Evolutionary conservation across 176 grass and related monocot genomes (phyloP).

Genomic region (Phyllostachys edulis): DNA sequence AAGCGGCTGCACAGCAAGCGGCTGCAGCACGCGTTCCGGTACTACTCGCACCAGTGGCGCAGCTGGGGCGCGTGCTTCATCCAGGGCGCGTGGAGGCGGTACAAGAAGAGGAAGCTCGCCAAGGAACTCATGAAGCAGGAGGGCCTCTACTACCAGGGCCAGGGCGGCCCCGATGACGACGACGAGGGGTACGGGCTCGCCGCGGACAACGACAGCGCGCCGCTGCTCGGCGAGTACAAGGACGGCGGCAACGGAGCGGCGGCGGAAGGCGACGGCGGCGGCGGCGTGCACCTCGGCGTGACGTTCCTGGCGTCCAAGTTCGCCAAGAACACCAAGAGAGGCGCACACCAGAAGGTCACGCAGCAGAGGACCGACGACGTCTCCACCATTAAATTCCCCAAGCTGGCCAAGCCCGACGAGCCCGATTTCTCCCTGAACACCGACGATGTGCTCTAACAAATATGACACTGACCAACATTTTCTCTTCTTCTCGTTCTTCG

Average conservation of each 20-base stretch:
- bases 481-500: background rate
- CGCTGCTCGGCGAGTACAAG: conserved; percentile 38
- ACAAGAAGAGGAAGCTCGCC: conserved; percentile 76
- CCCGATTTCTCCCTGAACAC: conserved; percentile 75
- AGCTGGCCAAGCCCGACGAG: conserved; percentile 88
- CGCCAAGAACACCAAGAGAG: conserved; percentile 75
- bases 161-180: background rate
- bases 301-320: conserved; percentile 83
- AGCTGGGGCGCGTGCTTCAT: conserved; percentile 90
- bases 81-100: conserved; percentile 73
- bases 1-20: conserved; percentile 95
- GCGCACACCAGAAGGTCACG: conserved; percentile 35
- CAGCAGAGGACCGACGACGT: conserved; percentile 38
- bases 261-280: conserved; percentile 9
- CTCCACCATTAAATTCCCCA: conserved; percentile 65
- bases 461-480: background rate
- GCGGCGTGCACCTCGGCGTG: conserved; percentile 38
- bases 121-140: conserved; percentile 79
- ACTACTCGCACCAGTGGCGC: conserved; percentile 96
- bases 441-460: conserved; percentile 50
- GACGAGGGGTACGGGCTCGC: background rate
- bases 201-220: conserved; percentile 29
- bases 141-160: conserved; percentile 35
- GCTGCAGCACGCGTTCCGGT: conserved; percentile 91
- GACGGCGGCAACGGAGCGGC: background rate